Evolutionary conservation across 306 rosid genomes (phyloP), one percentile per base, ranked within the genome.

Genomic region (Vachellia pachyceras): DNA sequence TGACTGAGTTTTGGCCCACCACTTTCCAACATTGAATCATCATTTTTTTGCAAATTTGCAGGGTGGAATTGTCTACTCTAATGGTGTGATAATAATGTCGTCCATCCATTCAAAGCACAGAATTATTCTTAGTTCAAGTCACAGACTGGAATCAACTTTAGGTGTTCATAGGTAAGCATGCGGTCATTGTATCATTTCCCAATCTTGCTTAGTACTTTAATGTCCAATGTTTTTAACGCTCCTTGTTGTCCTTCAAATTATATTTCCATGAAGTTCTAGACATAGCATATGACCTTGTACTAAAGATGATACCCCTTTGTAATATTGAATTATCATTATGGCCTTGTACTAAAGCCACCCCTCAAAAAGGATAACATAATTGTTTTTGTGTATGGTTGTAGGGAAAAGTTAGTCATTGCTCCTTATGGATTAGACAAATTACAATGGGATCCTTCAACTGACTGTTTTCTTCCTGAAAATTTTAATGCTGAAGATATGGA

Each of bases 31-130:
- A 83, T 84, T 33, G 41, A 42, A 44, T 52, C 46, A 80, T 47
- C 58, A 69, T 5, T 87, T 67, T 67, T 57, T 17, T 78, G 60
- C 40, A 44, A 85, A 79, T 82, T 85, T 86, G 60, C 93, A 92
- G 97, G 98, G 97, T 54, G 98, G 98, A 76, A 76, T 94, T 79
- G 89, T 94, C 82, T 94, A 94, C 90, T 89, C 97, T 55, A 94
- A 94, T 84, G 82, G 86, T 82, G 89, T 94, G 81, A 61, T 91
- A 58, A 75, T 92, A 44, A 82, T 92, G 93, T 87, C 98, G 14
- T 91, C 93, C 76, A 58, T 90, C 75, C 81, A 84, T 74, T 91
- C 93, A 71, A 91, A 92, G 84, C 81, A 88, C 84, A 66, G 74
- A 88, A 61, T 87, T 69, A 77, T 91, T 80, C 88, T 82, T 79